phyloP scores from a whole-genome alignment of 2,329 filamentous ascomycete genomes.

The Arthrobotrys megalospora region DNA sequence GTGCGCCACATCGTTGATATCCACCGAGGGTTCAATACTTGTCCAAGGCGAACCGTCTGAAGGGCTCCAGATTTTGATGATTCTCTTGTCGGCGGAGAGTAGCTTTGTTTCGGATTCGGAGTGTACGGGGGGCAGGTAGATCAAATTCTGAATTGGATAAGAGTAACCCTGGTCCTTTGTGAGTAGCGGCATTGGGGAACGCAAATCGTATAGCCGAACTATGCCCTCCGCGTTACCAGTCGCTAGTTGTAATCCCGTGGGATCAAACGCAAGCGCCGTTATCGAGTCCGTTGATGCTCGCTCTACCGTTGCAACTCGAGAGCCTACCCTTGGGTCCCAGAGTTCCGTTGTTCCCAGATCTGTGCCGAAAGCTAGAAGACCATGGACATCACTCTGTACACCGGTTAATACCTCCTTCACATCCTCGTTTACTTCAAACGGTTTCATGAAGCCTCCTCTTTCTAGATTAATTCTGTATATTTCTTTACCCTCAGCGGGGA shows the following conservation, averaged over 20 bases:
- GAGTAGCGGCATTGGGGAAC: slow-evolving; percentile 85
- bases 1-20: slow-evolving; percentile 95
- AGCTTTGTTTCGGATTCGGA: slow-evolving; percentile 87
- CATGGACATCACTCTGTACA: slow-evolving; percentile 92
- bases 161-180: slow-evolving; percentile 97
- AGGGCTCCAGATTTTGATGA: slow-evolving; percentile 97
- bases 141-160: slow-evolving; percentile 88
- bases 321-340: slow-evolving; percentile 90
- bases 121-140: slow-evolving; percentile 74
- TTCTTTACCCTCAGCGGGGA: slow-evolving; percentile 92
- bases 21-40: slow-evolving; percentile 92
- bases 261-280: slow-evolving; percentile 88
- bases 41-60: slow-evolving; percentile 90
- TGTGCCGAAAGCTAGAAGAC: slow-evolving; percentile 92
- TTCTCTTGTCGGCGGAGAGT: slow-evolving; percentile 90
- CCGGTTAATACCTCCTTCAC: slow-evolving; percentile 89
- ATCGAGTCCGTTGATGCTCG: slow-evolving; percentile 58
- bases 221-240: slow-evolving; percentile 90
- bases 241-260: slow-evolving; percentile 85
- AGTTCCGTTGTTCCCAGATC: slow-evolving; percentile 96
- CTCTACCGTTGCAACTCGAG: slow-evolving; percentile 75
- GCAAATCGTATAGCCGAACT: slow-evolving; percentile 90
- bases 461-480: slow-evolving; percentile 95
- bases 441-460: slow-evolving; percentile 91
- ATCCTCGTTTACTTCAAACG: slow-evolving; percentile 88